Evolutionary conservation across 495 filamentous ascomycete genomes (phyloP), one percentile per base, ranked within the genome.

Genomic region (Podospora conica): DNA sequence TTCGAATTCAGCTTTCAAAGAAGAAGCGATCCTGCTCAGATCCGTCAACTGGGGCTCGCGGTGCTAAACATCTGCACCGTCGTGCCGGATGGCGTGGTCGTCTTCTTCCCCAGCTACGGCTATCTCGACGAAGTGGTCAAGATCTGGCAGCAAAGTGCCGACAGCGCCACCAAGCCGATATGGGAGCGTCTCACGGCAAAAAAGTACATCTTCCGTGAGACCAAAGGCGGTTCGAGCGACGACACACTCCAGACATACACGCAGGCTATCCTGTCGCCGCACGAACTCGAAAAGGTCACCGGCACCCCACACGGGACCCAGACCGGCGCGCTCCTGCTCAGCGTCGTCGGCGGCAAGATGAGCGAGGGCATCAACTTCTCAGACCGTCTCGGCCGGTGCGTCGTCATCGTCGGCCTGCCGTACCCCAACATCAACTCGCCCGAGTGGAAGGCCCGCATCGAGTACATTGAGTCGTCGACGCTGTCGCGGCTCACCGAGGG

Each of bases 351-450:
- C 53, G 95, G 95, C 29, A 95, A 93, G 68, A 85, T 98, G 77
- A 94, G 90, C 61, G 95, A 98, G 78, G 95, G 95, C 63, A 98
- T 98, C 80, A 98, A 98, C 77, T 98, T 98, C 81, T 93, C 92
- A 15, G 95, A 98, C 74, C 83, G 84, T 15, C 86, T 98, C 11
- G 95, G 95, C 4, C 87, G 95, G 53, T 93, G 90, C 57, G 91
- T 98, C 48, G 74, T 96, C 8, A 89, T 98, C 56, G 85, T 98
- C 55, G 95, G 95, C 3, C 80, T 98, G 0, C 95, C 95, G 1
- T 98, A 95, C 74, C 94, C 95, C 5, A 98, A 98, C 70, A 89
- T 91, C 62, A 85, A 90, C 71, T 91, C 89, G 10, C 88, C 92
- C 12, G 90, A 96, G 69, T 98, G 95, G 95, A 90, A 91, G 70